Base-by-base conservation (phyloP, 2,329 filamentous ascomycete species). In the Colletotrichum sp. region DNA sequence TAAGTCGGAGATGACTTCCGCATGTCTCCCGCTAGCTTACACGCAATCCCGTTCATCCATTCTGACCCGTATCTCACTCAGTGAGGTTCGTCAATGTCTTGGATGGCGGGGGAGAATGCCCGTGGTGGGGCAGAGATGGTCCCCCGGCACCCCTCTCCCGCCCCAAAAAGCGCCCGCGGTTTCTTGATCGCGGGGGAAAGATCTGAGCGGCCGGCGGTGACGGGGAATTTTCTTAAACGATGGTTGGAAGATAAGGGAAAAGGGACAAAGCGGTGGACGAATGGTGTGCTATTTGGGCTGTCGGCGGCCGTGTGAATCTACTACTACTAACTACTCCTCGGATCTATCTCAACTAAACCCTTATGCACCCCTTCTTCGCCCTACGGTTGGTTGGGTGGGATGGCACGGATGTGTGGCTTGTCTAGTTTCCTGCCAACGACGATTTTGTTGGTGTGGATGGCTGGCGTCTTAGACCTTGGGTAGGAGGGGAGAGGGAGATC, bases 151-250 rank as follows among this genome's bases (percentile, higher is more conserved):
- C 69, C 55, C 22, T 34, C 30, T 71, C 13, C 61, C 64, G 39
- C 55, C 28, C 28, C n/a, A 30, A 30, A 30, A 30, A 60, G 30
- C 58, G 58, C 18, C 28, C 9, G 43, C 34, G 70, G 61, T 43
- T 43, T 36, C 62, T 56, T 43, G 36, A 73, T 68, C 62, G 56
- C 28, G 70, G 73, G 70, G 70, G 16, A 36, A 34, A 66, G 64
- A 69, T 75, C 70, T 75, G 69, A 75, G 73, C 70, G 69, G 64
- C 64, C 32, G 70, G 58, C 73, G 73, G 64, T 75, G 70, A 72
- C 25, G 39, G 62, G 15, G 18, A 62, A n/a, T 16, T 62, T 52
- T n/a, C n/a, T 22, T 22, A 52, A 52, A n/a, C 27, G 56, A 62
- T 62, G 56, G 67, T 34, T 62, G 56, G 67, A 52, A 60, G 66